phyloP scores from a whole-genome alignment of 2,329 filamentous ascomycete species.

The Cladosporium sp. region DNA sequence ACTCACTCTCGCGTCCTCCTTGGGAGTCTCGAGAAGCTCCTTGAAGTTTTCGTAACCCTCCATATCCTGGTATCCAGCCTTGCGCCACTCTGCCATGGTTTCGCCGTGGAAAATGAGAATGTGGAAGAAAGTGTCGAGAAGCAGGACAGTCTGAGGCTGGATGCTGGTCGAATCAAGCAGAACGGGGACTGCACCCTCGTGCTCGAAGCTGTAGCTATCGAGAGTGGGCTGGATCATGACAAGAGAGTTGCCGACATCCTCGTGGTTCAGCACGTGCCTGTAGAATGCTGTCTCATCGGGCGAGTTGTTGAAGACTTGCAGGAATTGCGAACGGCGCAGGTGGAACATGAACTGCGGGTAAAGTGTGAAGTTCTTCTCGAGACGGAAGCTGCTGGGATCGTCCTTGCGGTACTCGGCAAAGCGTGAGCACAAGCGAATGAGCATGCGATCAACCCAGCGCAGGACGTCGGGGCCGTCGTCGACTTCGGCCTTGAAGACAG shows the following conservation, averaged over 20 bases:
- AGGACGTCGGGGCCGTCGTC: constrained; percentile 98
- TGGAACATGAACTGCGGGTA: constrained; percentile 99
- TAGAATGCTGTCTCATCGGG: constrained; percentile 99
- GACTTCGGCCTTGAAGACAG: constrained; percentile 97
- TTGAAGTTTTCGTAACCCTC: constrained; percentile 98
- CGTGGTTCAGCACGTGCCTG: constrained; percentile 91
- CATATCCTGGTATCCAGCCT: constrained; percentile 95
- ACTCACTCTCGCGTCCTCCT: constrained; percentile 88
- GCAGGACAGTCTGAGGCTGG: constrained; percentile 83
- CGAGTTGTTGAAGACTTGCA: constrained; percentile 99
- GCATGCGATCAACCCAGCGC: constrained; percentile 96
- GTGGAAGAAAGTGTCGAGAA: constrained; percentile 98
- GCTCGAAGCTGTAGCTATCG: constrained; percentile 94
- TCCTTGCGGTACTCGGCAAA: constrained; percentile 99
- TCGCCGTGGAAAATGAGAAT: constrained; percentile 99
- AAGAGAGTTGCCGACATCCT: constrained; percentile 92
- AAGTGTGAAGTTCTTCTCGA: constrained; percentile 98
- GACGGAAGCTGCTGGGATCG: constrained; percentile 89
- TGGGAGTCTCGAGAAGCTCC: constrained; percentile 78
- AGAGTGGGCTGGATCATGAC: constrained; percentile 99
- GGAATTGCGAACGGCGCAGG: constrained; percentile 88
- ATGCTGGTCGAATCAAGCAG: constrained; percentile 94
- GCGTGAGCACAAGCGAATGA: constrained; percentile 89
- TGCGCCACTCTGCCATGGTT: constrained; percentile 95
- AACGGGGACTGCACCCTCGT: constrained; percentile 89